Evolutionary conservation across 2,329 filamentous ascomycete genomes (phyloP).

Genomic region (Trichoderma lentiforme): DNA sequence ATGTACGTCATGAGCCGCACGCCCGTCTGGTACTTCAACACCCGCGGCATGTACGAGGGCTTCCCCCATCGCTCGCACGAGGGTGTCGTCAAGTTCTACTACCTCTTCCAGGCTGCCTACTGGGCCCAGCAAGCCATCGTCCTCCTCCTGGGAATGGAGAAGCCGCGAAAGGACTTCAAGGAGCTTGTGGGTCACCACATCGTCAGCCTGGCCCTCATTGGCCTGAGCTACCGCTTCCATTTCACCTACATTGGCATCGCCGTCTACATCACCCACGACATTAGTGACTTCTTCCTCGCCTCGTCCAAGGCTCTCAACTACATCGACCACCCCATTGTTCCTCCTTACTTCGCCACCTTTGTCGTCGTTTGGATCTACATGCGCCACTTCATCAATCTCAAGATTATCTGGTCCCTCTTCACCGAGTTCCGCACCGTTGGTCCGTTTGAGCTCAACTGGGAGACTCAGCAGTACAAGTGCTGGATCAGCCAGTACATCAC

Average conservation of each 20-base stretch:
- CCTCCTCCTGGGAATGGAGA: slow-evolving; percentile 80
- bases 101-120: slow-evolving; percentile 89
- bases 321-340: slow-evolving; percentile 73
- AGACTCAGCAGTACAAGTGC: slow-evolving; percentile 73
- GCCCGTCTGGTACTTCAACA: slow-evolving; percentile 97
- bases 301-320: slow-evolving; percentile 93
- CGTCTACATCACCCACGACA: slow-evolving; percentile 92
- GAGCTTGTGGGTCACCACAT: slow-evolving; percentile 91
- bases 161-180: slow-evolving; percentile 91
- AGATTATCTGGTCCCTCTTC: slow-evolving; percentile 71
- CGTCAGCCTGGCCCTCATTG: slow-evolving; percentile 80
- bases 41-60: slow-evolving; percentile 79
- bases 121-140: slow-evolving; percentile 95
- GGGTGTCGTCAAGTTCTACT: slow-evolving; percentile 87
- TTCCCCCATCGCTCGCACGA: slow-evolving; percentile 83
- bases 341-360: slow-evolving; percentile 80
- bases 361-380: slow-evolving; percentile 84
- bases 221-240: slow-evolving; percentile 87
- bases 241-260: slow-evolving; percentile 93
- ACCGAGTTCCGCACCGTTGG: slow-evolving; percentile 73
- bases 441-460: slow-evolving; percentile 74
- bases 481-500: slow-evolving; percentile 66
- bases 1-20: slow-evolving; percentile 87
- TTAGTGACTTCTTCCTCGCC: slow-evolving; percentile 92
- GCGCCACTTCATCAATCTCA: slow-evolving; percentile 79